Evolutionary conservation across 495 filamentous ascomycete genomes (phyloP), one percentile per base, ranked within the genome.

Genomic region (Cladorrhinum samala): DNA sequence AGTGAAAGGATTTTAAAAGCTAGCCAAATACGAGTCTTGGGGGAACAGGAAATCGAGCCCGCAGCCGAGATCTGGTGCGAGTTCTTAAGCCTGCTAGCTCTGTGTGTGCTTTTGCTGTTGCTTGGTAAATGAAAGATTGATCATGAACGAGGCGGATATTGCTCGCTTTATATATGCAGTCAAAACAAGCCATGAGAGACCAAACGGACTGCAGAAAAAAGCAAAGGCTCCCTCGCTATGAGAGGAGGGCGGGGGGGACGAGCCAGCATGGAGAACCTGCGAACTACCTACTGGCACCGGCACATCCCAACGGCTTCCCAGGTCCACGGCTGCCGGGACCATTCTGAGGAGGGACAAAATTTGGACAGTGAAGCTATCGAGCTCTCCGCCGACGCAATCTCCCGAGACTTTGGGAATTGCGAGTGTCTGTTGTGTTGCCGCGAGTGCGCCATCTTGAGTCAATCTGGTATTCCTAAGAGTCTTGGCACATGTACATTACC

Each of bases 401-500:
- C 42, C 62, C 62, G 62, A 65, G 62, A 67, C 64, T 46, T 30
- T 43, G 49, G 50, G 49, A 46, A 59, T 62, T 59, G 54, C 52
- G 49, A 43, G 53, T 37, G 17, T 14, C 56, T 62, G 65, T 54
- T 53, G 63, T 68, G 63, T 45, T 46, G 46, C 59, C 24, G 47
- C 24, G 42, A 38, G 57, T 64, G 56, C 65, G 61, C 56, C 56
- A 68, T 66, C 63, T 64, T 59, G 58, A 61, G 55, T 58, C 60
- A 61, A 66, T 68, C 65, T 68, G 54, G 65, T 68, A 57, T 57
- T 58, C 60, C 63, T 46, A 37, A 46, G 56, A 56, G 57, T 56
- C 55, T 51, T 47, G 59, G 58, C n/a, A n/a, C n/a, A n/a, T n/a
- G n/a, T n/a, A n/a, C n/a, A n/a, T n/a, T 38, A 58, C 58, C 50